These are phyloP conservation scores for Leucosporidium scottii DNA, from an alignment of 768 basidiomycete species.

Conservation along the genomic window DNA sequence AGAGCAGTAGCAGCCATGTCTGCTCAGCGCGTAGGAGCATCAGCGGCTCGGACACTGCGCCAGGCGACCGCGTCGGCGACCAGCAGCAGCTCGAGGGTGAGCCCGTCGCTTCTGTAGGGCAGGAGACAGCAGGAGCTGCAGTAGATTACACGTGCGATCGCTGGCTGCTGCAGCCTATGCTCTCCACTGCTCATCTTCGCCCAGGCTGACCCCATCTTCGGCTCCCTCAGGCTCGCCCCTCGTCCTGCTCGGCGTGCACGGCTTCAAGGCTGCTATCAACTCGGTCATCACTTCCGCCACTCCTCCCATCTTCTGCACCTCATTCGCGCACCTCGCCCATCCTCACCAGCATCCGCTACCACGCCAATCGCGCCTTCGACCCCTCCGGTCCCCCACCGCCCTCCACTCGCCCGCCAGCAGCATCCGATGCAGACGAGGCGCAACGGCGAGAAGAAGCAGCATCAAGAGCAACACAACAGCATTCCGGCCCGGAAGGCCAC, in stretches of 20 bases:
- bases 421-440: background rate
- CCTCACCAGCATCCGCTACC: slow-evolving; percentile 4
- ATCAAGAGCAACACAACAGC: slow-evolving; percentile 2
- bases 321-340: background rate
- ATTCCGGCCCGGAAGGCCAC: slow-evolving; percentile 25
- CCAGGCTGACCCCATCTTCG: no score
- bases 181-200: no score
- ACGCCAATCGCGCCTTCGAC: slow-evolving; percentile 1
- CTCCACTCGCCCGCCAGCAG: background rate
- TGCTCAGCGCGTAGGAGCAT: no score
- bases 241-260: background rate
- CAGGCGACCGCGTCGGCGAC: no score
- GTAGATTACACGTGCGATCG: no score
- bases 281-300: background rate
- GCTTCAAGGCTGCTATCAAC: background rate
- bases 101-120: no score
- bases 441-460: slow-evolving; percentile 4
- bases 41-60: no score
- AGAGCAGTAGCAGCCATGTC: no score
- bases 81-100: no score
- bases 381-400: background rate
- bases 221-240: background rate
- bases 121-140: no score
- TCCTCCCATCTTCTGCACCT: background rate
- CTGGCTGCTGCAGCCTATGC: no score